A percentile compares a stretch with the other conserved stretches of the same genome.
Conservation (phyloP, 768 basidiomycete genomes). For the Phaeolepiota aurea region DNA sequence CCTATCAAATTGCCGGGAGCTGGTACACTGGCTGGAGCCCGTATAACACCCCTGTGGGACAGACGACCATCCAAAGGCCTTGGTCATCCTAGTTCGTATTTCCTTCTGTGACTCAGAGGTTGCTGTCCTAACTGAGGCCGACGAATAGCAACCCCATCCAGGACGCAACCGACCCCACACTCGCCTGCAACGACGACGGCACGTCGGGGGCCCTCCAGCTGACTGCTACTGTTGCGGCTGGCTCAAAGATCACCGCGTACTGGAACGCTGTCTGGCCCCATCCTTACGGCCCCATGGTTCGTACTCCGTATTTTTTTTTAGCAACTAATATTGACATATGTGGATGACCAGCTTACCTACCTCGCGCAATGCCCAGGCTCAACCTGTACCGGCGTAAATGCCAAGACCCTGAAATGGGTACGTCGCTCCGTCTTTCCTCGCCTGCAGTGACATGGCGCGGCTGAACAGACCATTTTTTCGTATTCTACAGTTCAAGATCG, state of each 20-base stretch:
- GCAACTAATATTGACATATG: neutral
- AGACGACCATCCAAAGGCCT: conserved; percentile 32
- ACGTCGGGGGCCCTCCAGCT: conserved; percentile 29
- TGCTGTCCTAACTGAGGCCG: neutral
- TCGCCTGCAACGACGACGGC: conserved; percentile 41
- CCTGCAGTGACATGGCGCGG: neutral
- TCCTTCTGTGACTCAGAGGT: neutral
- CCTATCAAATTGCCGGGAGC: conserved; percentile 27
- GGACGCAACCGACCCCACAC: conserved; percentile 24
- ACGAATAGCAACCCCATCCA: conserved; percentile 29
- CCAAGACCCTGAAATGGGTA: conserved; percentile 33
- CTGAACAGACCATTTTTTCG: neutral
- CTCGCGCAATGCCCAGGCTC: conserved; percentile 36
- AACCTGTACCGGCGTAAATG: conserved; percentile 30
- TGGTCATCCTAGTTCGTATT: conserved; percentile 33
- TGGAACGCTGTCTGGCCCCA: conserved; percentile 41
- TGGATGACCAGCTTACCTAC: conserved; percentile 26
- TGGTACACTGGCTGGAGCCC: conserved; percentile 33
- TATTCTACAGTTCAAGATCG: conserved; percentile 32
- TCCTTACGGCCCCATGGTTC: conserved; percentile 33
- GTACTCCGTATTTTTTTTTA: neutral
- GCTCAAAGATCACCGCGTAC: conserved; percentile 31
- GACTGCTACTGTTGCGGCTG: conserved; percentile 33
- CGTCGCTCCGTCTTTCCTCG: conserved; percentile 3
- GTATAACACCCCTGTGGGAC: conserved; percentile 33